These are phyloP conservation scores for Hypoxylon lenormandii DNA, from an alignment of 495 filamentous ascomycete species.

Conservation along the genomic window DNA sequence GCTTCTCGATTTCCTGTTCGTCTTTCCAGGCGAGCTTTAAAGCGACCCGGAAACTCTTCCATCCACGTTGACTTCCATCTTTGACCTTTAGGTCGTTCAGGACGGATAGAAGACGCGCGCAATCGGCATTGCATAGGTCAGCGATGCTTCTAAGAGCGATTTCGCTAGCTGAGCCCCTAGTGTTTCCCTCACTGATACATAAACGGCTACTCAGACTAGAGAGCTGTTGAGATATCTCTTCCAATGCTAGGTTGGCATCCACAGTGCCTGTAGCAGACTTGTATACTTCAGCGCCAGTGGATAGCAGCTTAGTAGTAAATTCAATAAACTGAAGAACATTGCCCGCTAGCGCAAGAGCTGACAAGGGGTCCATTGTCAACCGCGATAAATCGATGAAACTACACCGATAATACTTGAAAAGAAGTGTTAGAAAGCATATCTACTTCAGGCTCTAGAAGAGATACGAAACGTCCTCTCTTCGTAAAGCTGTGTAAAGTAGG, in stretches of 20 bases:
- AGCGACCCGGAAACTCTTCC: background rate
- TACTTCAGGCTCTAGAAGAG: no score
- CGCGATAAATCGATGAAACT: no score
- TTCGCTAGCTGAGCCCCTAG: background rate
- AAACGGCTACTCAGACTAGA: background rate
- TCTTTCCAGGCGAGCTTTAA: no score
- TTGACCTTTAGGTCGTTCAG: background rate
- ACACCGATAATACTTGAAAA: no score
- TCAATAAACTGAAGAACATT: slow-evolving; percentile 44
- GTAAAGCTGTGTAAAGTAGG: no score
- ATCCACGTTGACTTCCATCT: background rate
- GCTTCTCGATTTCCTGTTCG: no score
- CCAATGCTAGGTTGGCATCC: background rate
- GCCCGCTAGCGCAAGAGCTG: slow-evolving; percentile 34
- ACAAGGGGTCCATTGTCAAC: slow-evolving; percentile 4
- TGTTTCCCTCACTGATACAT: background rate
- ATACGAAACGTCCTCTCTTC: no score
- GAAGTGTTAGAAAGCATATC: no score
- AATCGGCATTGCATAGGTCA: background rate
- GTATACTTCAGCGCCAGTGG: slow-evolving; percentile 33
- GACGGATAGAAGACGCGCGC: background rate
- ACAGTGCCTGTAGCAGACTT: slow-evolving; percentile 11
- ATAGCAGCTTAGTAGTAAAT: slow-evolving; percentile 31
- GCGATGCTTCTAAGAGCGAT: background rate
- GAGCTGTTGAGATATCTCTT: background rate